Conservation (phyloP, 2,329 filamentous ascomycete species). For the Peltaster fructicola region DNA sequence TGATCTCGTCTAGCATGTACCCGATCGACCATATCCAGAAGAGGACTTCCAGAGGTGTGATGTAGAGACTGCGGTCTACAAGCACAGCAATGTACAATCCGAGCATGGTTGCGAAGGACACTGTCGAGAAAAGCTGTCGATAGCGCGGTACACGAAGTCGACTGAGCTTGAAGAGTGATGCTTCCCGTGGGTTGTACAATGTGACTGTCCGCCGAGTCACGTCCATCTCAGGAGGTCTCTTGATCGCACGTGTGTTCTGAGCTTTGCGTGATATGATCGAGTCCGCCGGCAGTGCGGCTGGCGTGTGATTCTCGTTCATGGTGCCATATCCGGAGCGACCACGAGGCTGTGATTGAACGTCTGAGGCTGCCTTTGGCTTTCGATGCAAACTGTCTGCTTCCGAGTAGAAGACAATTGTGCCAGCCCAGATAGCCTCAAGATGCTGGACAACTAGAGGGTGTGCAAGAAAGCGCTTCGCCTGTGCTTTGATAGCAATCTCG, state of each 20-base stretch:
- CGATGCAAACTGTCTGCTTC: constrained; percentile 72
- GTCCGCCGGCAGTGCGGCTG: constrained; percentile 15
- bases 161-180: constrained; percentile 81
- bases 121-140: constrained; percentile 72
- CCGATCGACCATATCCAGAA: constrained; percentile 98
- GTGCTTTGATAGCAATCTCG: constrained; percentile 82
- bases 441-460: constrained; percentile 87
- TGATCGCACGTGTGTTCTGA: constrained; percentile 7
- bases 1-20: constrained; percentile 90
- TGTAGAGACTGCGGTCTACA: constrained; percentile 53
- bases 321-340: constrained; percentile 22
- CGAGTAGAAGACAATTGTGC: constrained; percentile 86
- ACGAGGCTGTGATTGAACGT: constrained; percentile 13
- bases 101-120: constrained; percentile 72
- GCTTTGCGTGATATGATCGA: constrained; percentile 14
- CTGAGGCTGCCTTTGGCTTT: constrained; percentile 28
- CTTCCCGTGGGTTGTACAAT: constrained; percentile 77
- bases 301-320: constrained; percentile 10
- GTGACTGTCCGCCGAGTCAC: constrained; percentile 55
- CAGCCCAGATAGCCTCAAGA: constrained; percentile 93
- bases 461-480: constrained; percentile 79
- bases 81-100: constrained; percentile 74
- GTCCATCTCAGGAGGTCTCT: constrained; percentile 11
- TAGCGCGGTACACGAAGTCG: constrained; percentile 81
- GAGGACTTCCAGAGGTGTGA: constrained; percentile 68